Evolutionary conservation across 495 filamentous ascomycete species (phyloP).

Genomic region (Choiromyces venosus): DNA sequence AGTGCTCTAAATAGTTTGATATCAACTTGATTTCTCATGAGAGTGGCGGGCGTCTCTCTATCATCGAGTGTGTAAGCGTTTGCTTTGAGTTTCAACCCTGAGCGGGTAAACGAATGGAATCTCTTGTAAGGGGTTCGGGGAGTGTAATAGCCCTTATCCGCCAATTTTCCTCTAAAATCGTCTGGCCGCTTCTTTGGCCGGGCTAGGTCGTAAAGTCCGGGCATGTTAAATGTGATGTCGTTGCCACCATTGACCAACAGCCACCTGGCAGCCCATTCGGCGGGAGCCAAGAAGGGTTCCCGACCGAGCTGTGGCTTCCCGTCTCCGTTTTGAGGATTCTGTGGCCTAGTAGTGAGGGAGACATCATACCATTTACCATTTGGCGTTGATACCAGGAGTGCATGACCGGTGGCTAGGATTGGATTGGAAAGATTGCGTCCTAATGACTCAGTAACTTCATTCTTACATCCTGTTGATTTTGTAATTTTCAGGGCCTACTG

Average conservation of each 20-base stretch:
- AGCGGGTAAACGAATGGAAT: constrained; percentile 9
- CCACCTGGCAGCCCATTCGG: constrained; percentile 50
- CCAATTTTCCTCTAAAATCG: constrained; percentile 41
- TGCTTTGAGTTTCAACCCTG: no score
- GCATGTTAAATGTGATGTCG: constrained; percentile 45
- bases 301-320: constrained; percentile 42
- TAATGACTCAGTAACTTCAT: no score
- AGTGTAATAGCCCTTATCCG: constrained; percentile 34
- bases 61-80: constrained; percentile 46
- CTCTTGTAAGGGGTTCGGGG: constrained; percentile 31
- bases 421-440: constrained; percentile 27
- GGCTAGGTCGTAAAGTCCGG: constrained; percentile 22
- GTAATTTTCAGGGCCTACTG: constrained; percentile 38
- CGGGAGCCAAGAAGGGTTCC: constrained; percentile 48
- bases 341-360: constrained; percentile 47
- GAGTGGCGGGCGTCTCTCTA: constrained; percentile 46
- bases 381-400: constrained; percentile 56
- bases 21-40: constrained; percentile 47
- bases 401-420: constrained; percentile 50
- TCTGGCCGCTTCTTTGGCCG: constrained; percentile 45
- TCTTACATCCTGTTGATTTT: constrained; percentile 48
- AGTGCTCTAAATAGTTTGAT: constrained; percentile 23
- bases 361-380: constrained; percentile 55
- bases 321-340: constrained; percentile 25
- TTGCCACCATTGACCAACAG: constrained; percentile 48